Evolutionary conservation across 2,329 filamentous ascomycete genomes (phyloP), one percentile per base, ranked within the genome.

Genomic region (Aspergillus unguis): DNA sequence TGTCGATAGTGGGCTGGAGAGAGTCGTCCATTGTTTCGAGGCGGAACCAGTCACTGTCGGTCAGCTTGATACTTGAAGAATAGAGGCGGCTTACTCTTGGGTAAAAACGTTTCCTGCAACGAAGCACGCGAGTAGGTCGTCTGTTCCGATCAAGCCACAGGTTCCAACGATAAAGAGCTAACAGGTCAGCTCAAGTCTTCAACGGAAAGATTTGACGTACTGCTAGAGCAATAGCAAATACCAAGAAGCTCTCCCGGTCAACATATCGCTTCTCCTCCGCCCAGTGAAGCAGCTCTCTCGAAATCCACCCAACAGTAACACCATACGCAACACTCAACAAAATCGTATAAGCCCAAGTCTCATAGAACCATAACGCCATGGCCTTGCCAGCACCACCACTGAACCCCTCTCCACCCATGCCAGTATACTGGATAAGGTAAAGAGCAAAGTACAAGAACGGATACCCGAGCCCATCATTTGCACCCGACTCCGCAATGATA

Each of bases 1-100:
- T 95, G 68, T 96, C 91, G 42, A 96, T 88, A 0, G 91, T 96
- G 0, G 91, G 91, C 67, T 96, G 91, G n/a, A 96, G 80, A 2
- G 88, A 92, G 68, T 96, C 92, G 61, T 96, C 92, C 62, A 87
- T 76, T 0, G 92, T 96, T 69, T 95, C 88, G 1, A 92, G 76
- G 0, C 92, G 86, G 71, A 96, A 96, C 90, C 90, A 95, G 71
- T 95, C 90, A 67, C 78, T 79, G 23, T 36, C 32, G 9, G 66
- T 50, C 56, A 58, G 44, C 26, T 51, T 32, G 28, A 25, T 28
- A n/a, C 3, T 8, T 11, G 8, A 26, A 11, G 36, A 41, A 35
- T 23, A 32, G 33, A 3, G 1, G n/a, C 5, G 11, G 7, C 77
- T 61, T 71, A 80, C 79, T 95, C 91, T 85, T 90, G 92, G 0